phyloP scores from a whole-genome alignment of 1,139 yeast species.

The Saccharomyces hybrid region DNA sequence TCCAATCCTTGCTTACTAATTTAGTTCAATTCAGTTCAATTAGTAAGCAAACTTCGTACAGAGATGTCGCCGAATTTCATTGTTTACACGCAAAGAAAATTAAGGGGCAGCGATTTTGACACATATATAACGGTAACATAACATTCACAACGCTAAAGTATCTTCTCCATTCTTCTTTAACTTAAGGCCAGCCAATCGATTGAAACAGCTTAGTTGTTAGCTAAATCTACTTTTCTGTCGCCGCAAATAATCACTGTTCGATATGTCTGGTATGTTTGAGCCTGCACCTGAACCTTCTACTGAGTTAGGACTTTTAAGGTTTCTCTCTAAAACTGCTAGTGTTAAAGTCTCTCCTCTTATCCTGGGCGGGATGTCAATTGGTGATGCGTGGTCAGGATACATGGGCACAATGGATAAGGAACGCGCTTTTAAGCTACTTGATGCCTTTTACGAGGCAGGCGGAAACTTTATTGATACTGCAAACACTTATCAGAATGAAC shows the following conservation, averaged over 20 bases:
- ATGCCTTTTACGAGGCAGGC: conserved; percentile 18
- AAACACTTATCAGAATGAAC: conserved; percentile 18
- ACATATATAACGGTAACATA: no score
- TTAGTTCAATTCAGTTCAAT: no score
- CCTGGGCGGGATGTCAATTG: conserved; percentile 8
- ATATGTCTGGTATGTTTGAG: conserved; percentile 8
- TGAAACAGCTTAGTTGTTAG: not conserved
- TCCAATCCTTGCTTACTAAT: no score
- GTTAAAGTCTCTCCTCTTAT: not conserved
- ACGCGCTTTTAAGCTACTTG: conserved; percentile 17
- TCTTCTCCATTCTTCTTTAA: not conserved
- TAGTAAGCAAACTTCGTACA: no score
- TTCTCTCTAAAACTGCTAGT: conserved; percentile 6
- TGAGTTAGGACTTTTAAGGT: conserved; percentile 13
- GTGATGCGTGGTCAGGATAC: conserved; percentile 18
- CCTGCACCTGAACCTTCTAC: conserved; percentile 15
- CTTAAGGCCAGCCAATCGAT: not conserved
- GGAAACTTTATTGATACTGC: conserved; percentile 28
- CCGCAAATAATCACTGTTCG: not conserved
- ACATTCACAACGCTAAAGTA: not conserved
- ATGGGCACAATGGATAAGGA: conserved; percentile 19
- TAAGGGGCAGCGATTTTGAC: no score
- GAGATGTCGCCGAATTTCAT: no score
- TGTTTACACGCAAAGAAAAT: no score
- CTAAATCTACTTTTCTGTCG: not conserved